phyloP scores from a whole-genome alignment of 139 green algal genomes.

The Cymbomonas tetramitiformis region DNA sequence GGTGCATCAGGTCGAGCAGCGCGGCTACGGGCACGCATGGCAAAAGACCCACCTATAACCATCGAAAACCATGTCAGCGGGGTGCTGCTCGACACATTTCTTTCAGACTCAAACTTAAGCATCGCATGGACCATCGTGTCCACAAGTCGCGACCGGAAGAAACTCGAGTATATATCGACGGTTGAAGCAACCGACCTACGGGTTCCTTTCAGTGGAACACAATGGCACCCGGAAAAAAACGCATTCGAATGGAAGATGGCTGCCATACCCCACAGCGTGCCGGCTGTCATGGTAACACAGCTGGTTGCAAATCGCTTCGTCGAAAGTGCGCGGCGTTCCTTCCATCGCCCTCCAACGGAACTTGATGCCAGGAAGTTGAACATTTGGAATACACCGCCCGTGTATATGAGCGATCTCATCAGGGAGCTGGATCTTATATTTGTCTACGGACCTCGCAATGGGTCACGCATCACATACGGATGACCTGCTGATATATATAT shows the following conservation, averaged over 20 bases:
- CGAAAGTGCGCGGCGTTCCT: not conserved
- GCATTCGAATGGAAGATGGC: slow-evolving; percentile 9
- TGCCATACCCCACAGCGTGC: not conserved
- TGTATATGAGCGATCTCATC: not conserved
- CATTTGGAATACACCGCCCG: not conserved
- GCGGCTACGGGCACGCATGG: not conserved
- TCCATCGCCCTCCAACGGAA: not conserved
- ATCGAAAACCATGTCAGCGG: not conserved
- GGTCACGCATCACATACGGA: too few relatives aligned
- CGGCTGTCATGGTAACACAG: not conserved
- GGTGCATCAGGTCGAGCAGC: not conserved
- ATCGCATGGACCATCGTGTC: not conserved
- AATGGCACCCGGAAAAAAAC: slow-evolving; percentile 18
- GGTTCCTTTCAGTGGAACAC: slow-evolving; percentile 2
- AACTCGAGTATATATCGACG: not conserved
- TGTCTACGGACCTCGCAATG: too few relatives aligned
- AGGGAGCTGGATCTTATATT: not conserved
- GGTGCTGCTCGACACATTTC: not conserved
- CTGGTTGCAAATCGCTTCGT: not conserved
- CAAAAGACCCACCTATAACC: not conserved
- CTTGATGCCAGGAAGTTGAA: not conserved
- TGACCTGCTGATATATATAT: too few relatives aligned
- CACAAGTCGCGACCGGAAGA: not conserved
- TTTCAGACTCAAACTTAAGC: not conserved
- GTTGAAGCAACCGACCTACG: not conserved